A percentile compares a stretch with the other conserved stretches of the same genome.
Conservation (phyloP, 2,329 filamentous ascomycete species). For the Cercospora nicotianae region DNA sequence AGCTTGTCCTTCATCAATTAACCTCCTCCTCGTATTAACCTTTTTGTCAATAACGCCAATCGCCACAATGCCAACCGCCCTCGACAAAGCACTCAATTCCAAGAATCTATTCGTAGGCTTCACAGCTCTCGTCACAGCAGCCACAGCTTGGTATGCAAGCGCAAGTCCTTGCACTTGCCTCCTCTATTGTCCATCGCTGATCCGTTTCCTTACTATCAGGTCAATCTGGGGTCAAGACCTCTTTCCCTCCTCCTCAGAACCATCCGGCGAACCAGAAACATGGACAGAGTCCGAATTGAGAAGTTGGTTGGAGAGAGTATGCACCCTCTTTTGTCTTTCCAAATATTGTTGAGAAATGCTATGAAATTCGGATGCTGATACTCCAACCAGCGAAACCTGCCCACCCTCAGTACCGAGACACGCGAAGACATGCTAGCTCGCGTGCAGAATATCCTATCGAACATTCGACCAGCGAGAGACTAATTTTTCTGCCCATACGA, state of each 20-base stretch:
- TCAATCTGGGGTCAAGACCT: slow-evolving; percentile 82
- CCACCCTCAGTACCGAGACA: slow-evolving; percentile 50
- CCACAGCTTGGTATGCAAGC: slow-evolving; percentile 63
- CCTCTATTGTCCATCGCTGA: too few relatives aligned
- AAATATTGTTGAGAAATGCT: rapidly evolving
- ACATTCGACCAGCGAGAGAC: slow-evolving; percentile 54
- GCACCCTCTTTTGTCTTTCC: background rate
- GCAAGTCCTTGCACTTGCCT: too few relatives aligned
- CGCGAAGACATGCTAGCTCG: background rate
- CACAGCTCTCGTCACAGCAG: slow-evolving; percentile 76
- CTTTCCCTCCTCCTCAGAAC: slow-evolving; percentile 66
- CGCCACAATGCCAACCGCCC: slow-evolving; percentile 50
- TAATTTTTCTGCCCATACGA: slow-evolving; percentile 12
- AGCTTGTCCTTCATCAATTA: too few relatives aligned
- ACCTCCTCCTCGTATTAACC: too few relatives aligned
- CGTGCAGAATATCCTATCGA: slow-evolving; percentile 45
- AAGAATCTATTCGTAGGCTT: slow-evolving; percentile 62
- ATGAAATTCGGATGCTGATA: background rate
- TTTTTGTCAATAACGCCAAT: background rate
- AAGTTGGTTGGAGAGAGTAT: slow-evolving; percentile 77
- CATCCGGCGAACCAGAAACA: slow-evolving; percentile 71
- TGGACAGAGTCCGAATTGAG: slow-evolving; percentile 82
- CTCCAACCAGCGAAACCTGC: slow-evolving; percentile 58
- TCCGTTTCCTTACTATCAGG: background rate
- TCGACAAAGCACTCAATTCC: slow-evolving; percentile 50